Conservation (phyloP, 352 stramenopile genomes). For the Phytopythium mirpurense region DNA sequence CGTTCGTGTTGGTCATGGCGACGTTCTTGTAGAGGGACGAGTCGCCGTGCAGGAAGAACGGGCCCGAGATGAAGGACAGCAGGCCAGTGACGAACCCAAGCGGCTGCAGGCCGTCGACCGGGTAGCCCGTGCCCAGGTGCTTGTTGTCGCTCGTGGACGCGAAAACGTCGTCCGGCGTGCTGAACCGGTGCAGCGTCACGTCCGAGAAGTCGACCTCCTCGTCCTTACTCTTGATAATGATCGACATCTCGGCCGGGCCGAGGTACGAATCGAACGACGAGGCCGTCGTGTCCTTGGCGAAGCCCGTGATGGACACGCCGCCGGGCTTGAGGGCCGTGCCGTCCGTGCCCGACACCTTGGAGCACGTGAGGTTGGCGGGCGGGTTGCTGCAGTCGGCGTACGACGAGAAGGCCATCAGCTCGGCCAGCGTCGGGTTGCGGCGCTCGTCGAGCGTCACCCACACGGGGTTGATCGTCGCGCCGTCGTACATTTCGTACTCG, state of each 20-base stretch:
- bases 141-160: conserved; percentile 21
- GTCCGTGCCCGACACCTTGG: conserved; percentile 41
- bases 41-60: conserved; percentile 62
- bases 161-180: conserved; percentile 34
- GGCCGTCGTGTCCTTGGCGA: conserved; percentile 28
- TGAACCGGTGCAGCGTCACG: conserved; percentile 49
- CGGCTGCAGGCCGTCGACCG: conserved; percentile 61
- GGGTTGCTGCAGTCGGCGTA: conserved; percentile 54
- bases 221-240: conserved; percentile 37
- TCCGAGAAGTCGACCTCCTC: conserved; percentile 34
- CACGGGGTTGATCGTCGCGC: conserved; percentile 31
- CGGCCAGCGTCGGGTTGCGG: conserved; percentile 53
- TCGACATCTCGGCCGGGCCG: conserved; percentile 34
- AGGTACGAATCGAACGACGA: conserved; percentile 38
- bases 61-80: conserved; percentile 64
- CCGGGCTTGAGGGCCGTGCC: conserved; percentile 30
- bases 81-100: conserved; percentile 65
- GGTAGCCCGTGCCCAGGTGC: conserved; percentile 34
- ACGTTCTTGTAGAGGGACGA: conserved; percentile 33
- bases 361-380: conserved; percentile 52
- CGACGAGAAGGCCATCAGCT: conserved; percentile 42
- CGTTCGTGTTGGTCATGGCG: conserved; percentile 53
- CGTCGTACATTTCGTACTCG: conserved; percentile 65
- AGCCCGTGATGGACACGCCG: conserved; percentile 42
- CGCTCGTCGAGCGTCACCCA: conserved; percentile 47